Evolutionary conservation across 805 yeast species (phyloP).

Genomic region (Debaryomyces hansenii): DNA sequence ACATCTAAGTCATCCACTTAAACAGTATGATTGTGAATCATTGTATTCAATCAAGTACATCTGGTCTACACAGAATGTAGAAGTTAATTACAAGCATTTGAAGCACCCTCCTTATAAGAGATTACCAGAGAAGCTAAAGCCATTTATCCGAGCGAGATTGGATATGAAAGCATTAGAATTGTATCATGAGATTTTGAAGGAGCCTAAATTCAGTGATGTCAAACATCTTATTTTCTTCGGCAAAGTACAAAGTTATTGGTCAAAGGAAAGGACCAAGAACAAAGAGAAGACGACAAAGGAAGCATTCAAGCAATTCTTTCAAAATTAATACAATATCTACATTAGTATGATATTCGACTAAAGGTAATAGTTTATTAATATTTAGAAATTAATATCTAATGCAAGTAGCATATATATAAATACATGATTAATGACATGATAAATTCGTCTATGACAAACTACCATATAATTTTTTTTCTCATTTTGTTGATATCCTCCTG

Average conservation of each 20-base stretch:
- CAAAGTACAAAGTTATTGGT: constrained; percentile 20
- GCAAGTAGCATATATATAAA: background rate
- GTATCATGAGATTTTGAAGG: constrained; percentile 13
- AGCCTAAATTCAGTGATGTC: constrained; percentile 10
- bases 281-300: constrained; percentile 16
- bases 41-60: constrained; percentile 13
- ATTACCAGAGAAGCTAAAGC: constrained; percentile 16
- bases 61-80: constrained; percentile 13
- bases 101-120: constrained; percentile 15
- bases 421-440: background rate
- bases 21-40: constrained; percentile 16
- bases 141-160: constrained; percentile 14
- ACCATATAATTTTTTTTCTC: background rate
- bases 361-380: background rate
- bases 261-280: constrained; percentile 14
- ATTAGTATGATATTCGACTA: background rate
- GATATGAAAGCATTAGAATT: constrained; percentile 17
- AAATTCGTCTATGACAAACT: background rate
- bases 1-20: constrained; percentile 15
- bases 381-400: background rate
- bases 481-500: background rate
- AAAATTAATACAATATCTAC: background rate
- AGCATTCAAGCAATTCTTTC: constrained; percentile 17
- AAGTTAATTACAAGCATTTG: constrained; percentile 12
- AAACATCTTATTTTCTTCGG: constrained; percentile 13